phyloP scores from a whole-genome alignment of 768 basidiomycete species.

The Suillus occidentalis region DNA sequence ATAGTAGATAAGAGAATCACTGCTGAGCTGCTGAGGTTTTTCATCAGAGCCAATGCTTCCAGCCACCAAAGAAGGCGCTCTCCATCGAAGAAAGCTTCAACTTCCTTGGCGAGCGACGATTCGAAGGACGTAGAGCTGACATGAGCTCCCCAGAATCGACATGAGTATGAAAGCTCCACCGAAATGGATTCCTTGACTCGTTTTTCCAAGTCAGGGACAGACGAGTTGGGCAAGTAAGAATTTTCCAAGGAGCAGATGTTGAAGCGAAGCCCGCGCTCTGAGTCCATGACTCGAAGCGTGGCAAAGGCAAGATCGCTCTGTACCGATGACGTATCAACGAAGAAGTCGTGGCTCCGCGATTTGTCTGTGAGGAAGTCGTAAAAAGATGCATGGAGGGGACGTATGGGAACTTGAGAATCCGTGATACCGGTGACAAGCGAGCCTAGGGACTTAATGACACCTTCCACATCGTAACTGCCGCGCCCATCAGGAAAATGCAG shows the following conservation, averaged over 20 bases:
- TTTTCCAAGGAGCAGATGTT: constrained; percentile 17
- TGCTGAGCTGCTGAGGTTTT: constrained; percentile 3
- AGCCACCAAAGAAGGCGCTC: constrained; percentile 5
- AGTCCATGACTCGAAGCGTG: constrained; percentile 27
- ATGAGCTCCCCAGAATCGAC: constrained; percentile 34
- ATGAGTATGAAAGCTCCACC: constrained; percentile 28
- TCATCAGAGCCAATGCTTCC: constrained; percentile 12
- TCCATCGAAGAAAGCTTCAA: constrained; percentile 22
- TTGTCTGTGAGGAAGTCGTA: constrained; percentile 23
- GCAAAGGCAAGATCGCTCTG: constrained; percentile 12
- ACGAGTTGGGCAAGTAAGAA: constrained; percentile 25
- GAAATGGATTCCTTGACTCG: constrained; percentile 23
- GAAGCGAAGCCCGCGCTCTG: constrained; percentile 16
- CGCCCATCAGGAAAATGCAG: neutral
- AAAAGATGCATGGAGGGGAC: constrained; percentile 27
- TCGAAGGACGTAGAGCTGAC: constrained; percentile 12
- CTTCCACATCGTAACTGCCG: constrained; percentile 24
- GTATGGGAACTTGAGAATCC: constrained; percentile 2
- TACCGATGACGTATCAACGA: neutral
- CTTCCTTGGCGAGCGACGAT: constrained; percentile 4
- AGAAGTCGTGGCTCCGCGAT: constrained; percentile 15
- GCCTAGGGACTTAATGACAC: constrained; percentile 2
- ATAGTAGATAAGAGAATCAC: neutral
- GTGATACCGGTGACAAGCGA: constrained; percentile 4
- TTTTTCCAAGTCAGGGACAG: constrained; percentile 14